Base-by-base conservation (phyloP, 176 grass and related monocot species). In the Eremochloa ophiuroides region DNA sequence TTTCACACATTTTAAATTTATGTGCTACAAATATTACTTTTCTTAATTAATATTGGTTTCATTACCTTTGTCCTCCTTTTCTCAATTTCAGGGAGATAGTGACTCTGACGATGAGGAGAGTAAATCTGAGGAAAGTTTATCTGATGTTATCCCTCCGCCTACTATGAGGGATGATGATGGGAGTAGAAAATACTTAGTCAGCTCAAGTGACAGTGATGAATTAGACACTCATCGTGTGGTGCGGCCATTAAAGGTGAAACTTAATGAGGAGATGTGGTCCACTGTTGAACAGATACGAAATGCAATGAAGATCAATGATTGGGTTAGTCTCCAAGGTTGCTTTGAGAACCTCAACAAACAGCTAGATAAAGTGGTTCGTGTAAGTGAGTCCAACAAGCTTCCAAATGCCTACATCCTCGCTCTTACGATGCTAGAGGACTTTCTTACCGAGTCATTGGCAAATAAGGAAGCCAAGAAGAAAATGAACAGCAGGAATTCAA, bases 281-380 rank as follows among this genome's bases (percentile, higher is more conserved):
- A 98, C 82, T 66, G 86, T 91, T 17, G 90, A 98, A 35, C 95
- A 93, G 82, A 98, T 98, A 87, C 87, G 82, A 25, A 98, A 95
- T 83, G 92, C 95, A 10, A 98, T 91, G 78, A 98, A 98, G 81
- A 98, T 98, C 56, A 98, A 98, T 70, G 95, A 98, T 73, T 98
- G 95, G 90, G 84, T 95, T 58, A 95, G 89, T 71, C 83, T 98
- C 35, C 87, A 91, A 37, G 90, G 94, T 80, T 89, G 84, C 76
- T 98, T 95, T 56, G 95, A 98, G 41, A 98, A 95, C 71, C 69
- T 98, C 22, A 98, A 98, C 83, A 98, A 98, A 86, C 95, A 95
- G 69, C 84, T 93, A 27, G 92, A 98, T 82, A 98, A 95, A 82
- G 88, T 98, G 66, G 82, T 85, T 25, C 85, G 92, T 58, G 88